Base-by-base conservation (phyloP, 441 rosid genomes). In the Jatropha podagrica region DNA sequence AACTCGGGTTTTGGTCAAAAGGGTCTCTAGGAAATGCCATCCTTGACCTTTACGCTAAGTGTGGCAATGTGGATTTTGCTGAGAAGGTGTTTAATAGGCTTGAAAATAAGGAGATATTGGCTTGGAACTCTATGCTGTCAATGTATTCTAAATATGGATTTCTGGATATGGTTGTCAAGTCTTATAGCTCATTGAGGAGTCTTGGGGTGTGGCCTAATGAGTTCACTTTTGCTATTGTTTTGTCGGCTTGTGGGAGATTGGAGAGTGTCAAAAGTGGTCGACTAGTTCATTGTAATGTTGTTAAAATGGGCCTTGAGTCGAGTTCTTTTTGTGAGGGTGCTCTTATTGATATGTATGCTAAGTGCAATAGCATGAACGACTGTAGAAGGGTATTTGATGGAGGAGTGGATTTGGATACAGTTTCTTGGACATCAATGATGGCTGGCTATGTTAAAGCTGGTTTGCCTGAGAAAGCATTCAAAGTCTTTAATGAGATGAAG, bases 361-460 rank as follows among this genome's bases (percentile, higher is more conserved):
- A 93, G 88, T 88, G 90, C 85, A 78, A 80, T 48, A 44, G 46
- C 51, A 66, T 93, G 52, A 71, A 68, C 74, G 93, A 86, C 73
- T 96, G 96, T 44, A 83, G 84, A 42, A 81, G 27, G 78, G 89
- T 88, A 60, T 90, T 93, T 77, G 92, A 91, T 82, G 86, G 80
- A 77, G 80, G 89, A 38, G 60, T 80, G 60, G 79, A 82, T 59
- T 85, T 86, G 74, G 97, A 93, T 84, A 85, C 86, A 0, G 91
- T 95, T 87, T 88, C 92, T 69, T 90, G 97, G 97, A 92, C 98
- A 12, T 87, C 97, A 9, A 81, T 95, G 90, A 81, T 91, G 65
- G 84, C 95, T 26, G 98, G 97, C 27, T 95, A 91, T 82, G 84
- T 88, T 77, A 86, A 86, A 77, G 89, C 76, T 73, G 90, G 89